Base-by-base conservation (phyloP, 106 monocot genomes). In the Acorus calamus region DNA sequence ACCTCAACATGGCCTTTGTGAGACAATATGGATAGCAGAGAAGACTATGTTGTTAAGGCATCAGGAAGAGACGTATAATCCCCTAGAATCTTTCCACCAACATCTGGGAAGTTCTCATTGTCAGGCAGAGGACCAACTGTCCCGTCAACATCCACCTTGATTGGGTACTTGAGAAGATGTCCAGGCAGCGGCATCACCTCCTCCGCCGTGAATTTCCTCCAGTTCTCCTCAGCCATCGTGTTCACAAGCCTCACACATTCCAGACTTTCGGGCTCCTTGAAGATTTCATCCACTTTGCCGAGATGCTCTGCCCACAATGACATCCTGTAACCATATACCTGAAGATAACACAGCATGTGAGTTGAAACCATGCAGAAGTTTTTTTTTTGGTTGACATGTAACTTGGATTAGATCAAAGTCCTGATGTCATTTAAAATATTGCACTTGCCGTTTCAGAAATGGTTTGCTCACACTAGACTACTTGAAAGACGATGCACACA, bases 221-320 rank as follows among this genome's bases (percentile, higher is more conserved):
- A 84, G 61, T 88, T 88, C 28, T 72, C 66, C 2, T 78, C 80
- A 1, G 88, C 80, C 42, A 81, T 78, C 51, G 70, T 3, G 58
- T 88, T 88, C 50, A 88, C 83, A 13, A 67, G 55, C 14, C 62
- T 74, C 3, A 88, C 83, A 3, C 83, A 83, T 3, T 88, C 83
- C 59, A 75, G 46, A 53, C 66, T 67, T 10, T 63, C 42, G 3
- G 88, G 84, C 50, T 72, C 69, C 52, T 75, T 62, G 65, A 88
- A 78, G 3, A 52, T 51, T 1, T 50, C 54, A 41, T 84, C 84
- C 28, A 84, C 61, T 46, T 41, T 54, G 6, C 70, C 78, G 3
- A 78, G 60, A 75, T 88, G 88, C 81, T 88, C 88, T 42, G 84
- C 80, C 88, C 88, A 88, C 59, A 88, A 61, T 10, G 88, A 88